phyloP scores from a whole-genome alignment of 257 asterid species.

The Solanum paucissectum region DNA sequence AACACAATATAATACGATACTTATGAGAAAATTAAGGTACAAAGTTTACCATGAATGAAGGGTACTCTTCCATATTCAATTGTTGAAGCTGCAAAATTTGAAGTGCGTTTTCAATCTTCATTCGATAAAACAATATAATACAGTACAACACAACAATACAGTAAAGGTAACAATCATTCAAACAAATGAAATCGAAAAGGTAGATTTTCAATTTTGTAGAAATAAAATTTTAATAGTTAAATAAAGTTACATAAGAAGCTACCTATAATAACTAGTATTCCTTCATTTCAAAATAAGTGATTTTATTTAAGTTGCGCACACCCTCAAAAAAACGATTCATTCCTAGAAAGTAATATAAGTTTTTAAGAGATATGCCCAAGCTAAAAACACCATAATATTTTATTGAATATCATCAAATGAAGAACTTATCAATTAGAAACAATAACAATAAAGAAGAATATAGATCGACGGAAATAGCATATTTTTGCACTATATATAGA shows the following conservation, averaged over 20 bases:
- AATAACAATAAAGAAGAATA: background rate
- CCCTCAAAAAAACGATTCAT: accelerated
- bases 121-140: too few species aligned
- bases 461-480: background rate
- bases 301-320: background rate
- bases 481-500: background rate
- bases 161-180: accelerated
- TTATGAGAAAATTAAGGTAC: background rate
- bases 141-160: too few species aligned
- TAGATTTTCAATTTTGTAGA: background rate
- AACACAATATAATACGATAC: background rate
- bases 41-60: background rate
- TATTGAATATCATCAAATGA: background rate
- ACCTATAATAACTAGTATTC: background rate
- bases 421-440: background rate
- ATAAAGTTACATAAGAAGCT: background rate
- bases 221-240: background rate
- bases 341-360: background rate
- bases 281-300: background rate
- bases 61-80: background rate
- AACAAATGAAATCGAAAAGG: background rate
- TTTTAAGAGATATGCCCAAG: accelerated
- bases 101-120: background rate
- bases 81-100: background rate
- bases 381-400: too few species aligned